These are phyloP conservation scores for Paecilomyces variotii DNA, from an alignment of 2,329 filamentous ascomycete species.

Conservation along the genomic window DNA sequence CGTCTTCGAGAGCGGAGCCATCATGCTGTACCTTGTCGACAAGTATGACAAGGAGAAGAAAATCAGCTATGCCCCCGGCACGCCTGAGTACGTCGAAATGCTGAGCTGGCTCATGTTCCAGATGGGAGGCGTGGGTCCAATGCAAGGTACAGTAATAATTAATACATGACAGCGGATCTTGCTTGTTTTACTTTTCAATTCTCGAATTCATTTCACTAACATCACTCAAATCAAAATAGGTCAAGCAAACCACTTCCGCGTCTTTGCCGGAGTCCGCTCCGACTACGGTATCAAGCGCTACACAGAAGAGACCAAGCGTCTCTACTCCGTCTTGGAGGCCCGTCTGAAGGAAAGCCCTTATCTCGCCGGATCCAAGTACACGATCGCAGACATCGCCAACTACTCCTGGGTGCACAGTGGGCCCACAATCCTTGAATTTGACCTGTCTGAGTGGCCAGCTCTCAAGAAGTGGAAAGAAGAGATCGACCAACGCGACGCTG, in stretches of 20 bases:
- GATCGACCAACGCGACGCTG: constrained; percentile 21
- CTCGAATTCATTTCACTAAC: neutral
- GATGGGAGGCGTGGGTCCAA: constrained; percentile 31
- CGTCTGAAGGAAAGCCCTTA: constrained; percentile 35
- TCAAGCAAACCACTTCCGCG: constrained; percentile 42
- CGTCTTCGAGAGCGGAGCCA: constrained; percentile 39
- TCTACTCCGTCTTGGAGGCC: constrained; percentile 40
- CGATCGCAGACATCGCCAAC: constrained; percentile 41
- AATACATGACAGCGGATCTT: neutral
- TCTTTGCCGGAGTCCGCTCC: constrained; percentile 36
- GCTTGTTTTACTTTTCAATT: neutral
- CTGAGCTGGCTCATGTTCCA: constrained; percentile 41
- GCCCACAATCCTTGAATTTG: constrained; percentile 17
- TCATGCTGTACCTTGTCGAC: constrained; percentile 39
- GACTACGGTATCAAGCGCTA: constrained; percentile 41
- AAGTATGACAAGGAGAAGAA: constrained; percentile 37
- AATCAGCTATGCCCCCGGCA: constrained; percentile 37
- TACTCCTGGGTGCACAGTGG: constrained; percentile 35
- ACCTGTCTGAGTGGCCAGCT: constrained; percentile 23
- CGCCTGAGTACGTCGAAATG: constrained; percentile 36
- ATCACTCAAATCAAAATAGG: constrained; percentile 16
- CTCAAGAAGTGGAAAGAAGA: constrained; percentile 23
- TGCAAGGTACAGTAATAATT: constrained; percentile 25
- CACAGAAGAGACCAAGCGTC: constrained; percentile 40
- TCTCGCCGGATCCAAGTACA: constrained; percentile 40